Conservation (phyloP, 1,284 basidiomycete species). For the Ustilago shanxiensis region DNA sequence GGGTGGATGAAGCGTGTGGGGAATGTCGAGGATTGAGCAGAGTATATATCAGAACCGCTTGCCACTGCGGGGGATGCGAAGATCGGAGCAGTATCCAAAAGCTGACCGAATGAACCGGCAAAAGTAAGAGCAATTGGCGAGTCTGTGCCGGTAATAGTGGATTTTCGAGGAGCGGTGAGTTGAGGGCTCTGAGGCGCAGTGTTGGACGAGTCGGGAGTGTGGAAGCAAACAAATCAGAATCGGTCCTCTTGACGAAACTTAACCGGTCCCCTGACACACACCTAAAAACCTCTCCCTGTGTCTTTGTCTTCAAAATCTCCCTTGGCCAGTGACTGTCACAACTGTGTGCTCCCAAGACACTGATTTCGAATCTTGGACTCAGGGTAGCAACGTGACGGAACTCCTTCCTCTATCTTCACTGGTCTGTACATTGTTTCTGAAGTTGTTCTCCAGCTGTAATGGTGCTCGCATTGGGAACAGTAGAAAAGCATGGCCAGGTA, state of each 20-base stretch:
- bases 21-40: not conserved
- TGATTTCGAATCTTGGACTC: not conserved
- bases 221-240: not conserved
- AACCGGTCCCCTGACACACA: conserved; percentile 21
- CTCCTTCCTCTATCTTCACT: not conserved
- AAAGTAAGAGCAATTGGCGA: conserved; percentile 3
- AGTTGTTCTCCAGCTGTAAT: no score
- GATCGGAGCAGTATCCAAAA: conserved; percentile 1
- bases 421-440: not conserved
- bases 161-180: not conserved
- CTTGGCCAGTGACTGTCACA: no score
- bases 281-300: no score
- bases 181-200: not conserved
- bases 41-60: conserved; percentile 18
- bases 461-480: no score
- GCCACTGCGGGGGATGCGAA: conserved; percentile 10
- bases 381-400: no score
- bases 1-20: not conserved
- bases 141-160: not conserved
- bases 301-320: no score
- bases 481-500: no score
- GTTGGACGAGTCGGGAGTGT: conserved; percentile 4
- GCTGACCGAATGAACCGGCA: conserved; percentile 20
- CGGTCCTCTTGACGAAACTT: not conserved
- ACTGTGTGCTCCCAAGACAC: not conserved